phyloP scores from a whole-genome alignment of 2,329 filamentous ascomycete species.

The Calonectria honghensis region DNA sequence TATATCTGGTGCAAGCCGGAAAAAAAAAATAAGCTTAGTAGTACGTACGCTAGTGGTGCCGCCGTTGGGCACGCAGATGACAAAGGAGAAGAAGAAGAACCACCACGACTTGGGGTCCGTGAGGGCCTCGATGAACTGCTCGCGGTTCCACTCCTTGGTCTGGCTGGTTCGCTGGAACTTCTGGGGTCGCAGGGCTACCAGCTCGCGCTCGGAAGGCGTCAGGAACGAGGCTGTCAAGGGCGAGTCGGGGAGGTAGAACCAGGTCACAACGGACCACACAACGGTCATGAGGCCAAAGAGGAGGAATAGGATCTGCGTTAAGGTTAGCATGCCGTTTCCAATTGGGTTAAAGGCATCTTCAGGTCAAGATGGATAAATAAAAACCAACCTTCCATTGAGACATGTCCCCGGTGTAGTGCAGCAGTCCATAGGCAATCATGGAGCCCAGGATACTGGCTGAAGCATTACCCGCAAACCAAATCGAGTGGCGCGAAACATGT shows the following conservation, averaged over 20 bases:
- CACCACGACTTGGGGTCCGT: constrained; percentile 52
- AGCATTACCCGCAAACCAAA: constrained; percentile 58
- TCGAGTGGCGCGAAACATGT: constrained; percentile 53
- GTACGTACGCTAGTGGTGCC: constrained; percentile 40
- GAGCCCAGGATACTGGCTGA: constrained; percentile 53
- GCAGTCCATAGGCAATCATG: constrained; percentile 50
- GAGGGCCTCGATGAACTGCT: constrained; percentile 51
- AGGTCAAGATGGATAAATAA: background rate
- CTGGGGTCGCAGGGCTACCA: constrained; percentile 36
- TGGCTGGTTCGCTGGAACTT: constrained; percentile 41
- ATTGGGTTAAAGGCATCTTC: background rate
- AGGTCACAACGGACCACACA: constrained; percentile 34
- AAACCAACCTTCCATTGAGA: constrained; percentile 37
- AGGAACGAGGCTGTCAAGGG: constrained; percentile 46
- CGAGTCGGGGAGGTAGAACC: constrained; percentile 45
- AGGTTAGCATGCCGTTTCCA: background rate
- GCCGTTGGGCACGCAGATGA: constrained; percentile 46
- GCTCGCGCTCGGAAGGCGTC: constrained; percentile 37
- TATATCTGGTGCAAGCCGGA: background rate
- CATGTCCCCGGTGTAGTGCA: constrained; percentile 25
- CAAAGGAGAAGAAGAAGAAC: constrained; percentile 45
- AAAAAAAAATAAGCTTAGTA: constrained; percentile 7
- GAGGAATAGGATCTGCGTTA: constrained; percentile 35
- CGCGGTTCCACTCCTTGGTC: constrained; percentile 40
- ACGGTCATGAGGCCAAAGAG: constrained; percentile 44